Conservation (phyloP, 148 eudicot genomes). For the Arctostaphylos glauca region DNA sequence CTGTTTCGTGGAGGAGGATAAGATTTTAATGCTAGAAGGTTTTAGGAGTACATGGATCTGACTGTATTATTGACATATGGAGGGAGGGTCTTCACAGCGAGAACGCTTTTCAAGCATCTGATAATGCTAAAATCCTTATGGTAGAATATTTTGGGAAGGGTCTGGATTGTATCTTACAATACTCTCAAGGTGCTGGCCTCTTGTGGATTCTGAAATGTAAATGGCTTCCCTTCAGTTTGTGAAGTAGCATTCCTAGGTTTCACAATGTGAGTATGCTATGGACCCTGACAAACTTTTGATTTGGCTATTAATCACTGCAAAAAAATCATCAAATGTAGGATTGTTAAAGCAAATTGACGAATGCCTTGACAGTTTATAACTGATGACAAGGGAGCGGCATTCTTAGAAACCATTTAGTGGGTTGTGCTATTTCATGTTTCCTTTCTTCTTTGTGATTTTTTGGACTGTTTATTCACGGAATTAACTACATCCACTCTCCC, state of each 20-base stretch:
- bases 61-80: background rate
- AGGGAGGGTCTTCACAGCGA: background rate
- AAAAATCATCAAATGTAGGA: background rate
- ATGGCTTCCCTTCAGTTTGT: background rate
- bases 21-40: background rate
- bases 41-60: background rate
- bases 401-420: background rate
- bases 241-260: background rate
- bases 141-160: background rate
- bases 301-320: background rate
- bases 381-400: background rate
- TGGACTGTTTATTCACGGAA: background rate
- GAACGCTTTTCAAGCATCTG: background rate
- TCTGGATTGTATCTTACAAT: background rate
- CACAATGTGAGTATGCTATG: background rate
- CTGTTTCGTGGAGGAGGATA: background rate
- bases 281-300: background rate
- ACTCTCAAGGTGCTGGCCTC: conserved; percentile 7
- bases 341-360: background rate
- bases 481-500: conserved; percentile 7
- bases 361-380: background rate
- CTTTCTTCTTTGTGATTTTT: background rate
- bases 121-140: background rate
- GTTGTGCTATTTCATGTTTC: background rate
- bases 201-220: background rate